Evolutionary conservation across 768 basidiomycete genomes (phyloP).

Genomic region (Tubosaeta sp.): DNA sequence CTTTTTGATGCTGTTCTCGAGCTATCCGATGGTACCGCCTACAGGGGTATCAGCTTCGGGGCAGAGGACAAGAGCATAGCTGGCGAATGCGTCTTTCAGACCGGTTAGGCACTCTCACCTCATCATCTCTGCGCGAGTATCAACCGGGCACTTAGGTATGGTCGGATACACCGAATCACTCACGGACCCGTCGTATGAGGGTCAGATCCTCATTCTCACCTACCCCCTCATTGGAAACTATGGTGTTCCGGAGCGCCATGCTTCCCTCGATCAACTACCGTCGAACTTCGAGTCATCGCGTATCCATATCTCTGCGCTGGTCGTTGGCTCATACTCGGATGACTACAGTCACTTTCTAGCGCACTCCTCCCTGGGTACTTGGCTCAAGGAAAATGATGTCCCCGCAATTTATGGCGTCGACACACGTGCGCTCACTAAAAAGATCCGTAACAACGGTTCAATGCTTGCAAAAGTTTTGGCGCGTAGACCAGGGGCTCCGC

Average conservation of each 20-base stretch:
- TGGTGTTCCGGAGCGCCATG: conserved; percentile 77
- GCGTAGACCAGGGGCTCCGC: conserved; percentile 45
- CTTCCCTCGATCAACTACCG: conserved; percentile 52
- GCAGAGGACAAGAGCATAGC: conserved; percentile 86
- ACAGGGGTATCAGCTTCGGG: conserved; percentile 89
- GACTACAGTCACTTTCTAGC: conserved; percentile 96
- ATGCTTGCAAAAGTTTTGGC: conserved; percentile 85
- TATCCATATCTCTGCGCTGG: conserved; percentile 88
- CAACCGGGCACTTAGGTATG: conserved; percentile 66
- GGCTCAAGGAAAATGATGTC: conserved; percentile 93
- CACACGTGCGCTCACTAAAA: conserved; percentile 95
- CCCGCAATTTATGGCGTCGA: conserved; percentile 96
- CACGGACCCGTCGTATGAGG: conserved; percentile 97
- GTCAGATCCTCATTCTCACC: conserved; percentile 95
- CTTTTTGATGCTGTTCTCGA: conserved; percentile 72
- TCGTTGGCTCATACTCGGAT: conserved; percentile 91
- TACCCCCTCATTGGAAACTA: conserved; percentile 98
- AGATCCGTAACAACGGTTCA: conserved; percentile 89
- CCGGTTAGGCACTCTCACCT: conserved; percentile 56
- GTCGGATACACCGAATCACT: conserved; percentile 98
- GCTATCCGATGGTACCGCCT: conserved; percentile 84
- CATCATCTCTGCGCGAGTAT: conserved; percentile 7
- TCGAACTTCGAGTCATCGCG: conserved; percentile 89
- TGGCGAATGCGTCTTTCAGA: conserved; percentile 99
- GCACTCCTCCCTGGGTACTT: conserved; percentile 76